phyloP scores from a whole-genome alignment of 306 rosid species.

The Begonia peltatifolia region DNA sequence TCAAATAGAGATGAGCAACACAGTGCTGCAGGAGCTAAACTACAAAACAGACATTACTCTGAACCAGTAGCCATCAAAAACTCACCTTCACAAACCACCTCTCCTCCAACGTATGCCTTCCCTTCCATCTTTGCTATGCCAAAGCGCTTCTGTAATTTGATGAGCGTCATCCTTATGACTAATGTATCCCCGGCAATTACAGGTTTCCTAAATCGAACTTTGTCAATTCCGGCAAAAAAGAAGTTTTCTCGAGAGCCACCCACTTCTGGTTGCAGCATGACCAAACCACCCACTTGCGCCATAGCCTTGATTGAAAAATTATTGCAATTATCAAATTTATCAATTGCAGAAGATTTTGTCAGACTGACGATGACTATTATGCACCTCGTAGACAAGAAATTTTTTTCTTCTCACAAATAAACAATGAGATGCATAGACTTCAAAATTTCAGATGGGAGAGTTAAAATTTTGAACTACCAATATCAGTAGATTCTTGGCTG shows the following conservation, averaged over 20 bases:
- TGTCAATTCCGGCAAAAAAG: slow-evolving; percentile 92
- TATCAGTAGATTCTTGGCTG: too few relatives aligned
- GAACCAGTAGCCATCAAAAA: slow-evolving; percentile 62
- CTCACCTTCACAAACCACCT: slow-evolving; percentile 84
- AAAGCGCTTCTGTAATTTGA: slow-evolving; percentile 70
- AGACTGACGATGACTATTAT: too few relatives aligned
- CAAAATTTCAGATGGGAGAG: too few relatives aligned
- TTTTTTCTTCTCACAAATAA: too few relatives aligned
- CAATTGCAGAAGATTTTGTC: too few relatives aligned
- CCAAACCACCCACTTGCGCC: slow-evolving; percentile 94
- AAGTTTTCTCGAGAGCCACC: slow-evolving; percentile 76
- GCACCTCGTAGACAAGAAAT: too few relatives aligned
- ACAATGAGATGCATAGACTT: too few relatives aligned
- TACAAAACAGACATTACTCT: too few relatives aligned
- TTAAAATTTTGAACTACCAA: too few relatives aligned
- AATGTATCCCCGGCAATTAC: slow-evolving; percentile 89
- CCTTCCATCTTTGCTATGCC: slow-evolving; percentile 95
- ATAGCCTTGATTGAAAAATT: slow-evolving; percentile 35
- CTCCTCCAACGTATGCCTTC: slow-evolving; percentile 87
- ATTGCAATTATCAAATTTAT: too few relatives aligned
- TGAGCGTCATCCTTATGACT: slow-evolving; percentile 85
- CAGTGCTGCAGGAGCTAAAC: too few relatives aligned
- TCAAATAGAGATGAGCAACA: too few relatives aligned
- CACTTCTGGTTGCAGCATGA: slow-evolving; percentile 83
- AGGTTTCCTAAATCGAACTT: slow-evolving; percentile 79